Percentiles rank a stretch among this genome's conserved stretches.
Conservation (phyloP, 768 basidiomycete species). For the Lentinula lateritia region DNA sequence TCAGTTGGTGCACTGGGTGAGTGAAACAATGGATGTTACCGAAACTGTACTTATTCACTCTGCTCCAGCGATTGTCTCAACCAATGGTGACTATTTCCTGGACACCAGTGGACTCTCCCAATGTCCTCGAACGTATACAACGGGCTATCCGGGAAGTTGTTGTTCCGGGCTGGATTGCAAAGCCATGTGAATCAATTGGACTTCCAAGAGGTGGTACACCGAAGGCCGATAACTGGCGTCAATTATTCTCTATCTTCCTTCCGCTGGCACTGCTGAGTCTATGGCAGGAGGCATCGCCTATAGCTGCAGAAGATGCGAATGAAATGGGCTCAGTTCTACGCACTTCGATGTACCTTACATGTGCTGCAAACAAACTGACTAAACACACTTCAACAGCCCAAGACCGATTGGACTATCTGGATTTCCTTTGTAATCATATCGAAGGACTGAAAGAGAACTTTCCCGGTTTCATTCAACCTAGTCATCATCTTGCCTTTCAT, state of each 20-base stretch:
- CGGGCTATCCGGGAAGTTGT: background rate
- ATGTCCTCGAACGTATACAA: background rate
- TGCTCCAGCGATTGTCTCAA: background rate
- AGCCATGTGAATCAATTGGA: conserved; percentile 9
- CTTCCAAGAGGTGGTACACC: conserved; percentile 13
- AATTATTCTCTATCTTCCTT: conserved; percentile 11
- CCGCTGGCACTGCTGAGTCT: conserved; percentile 17
- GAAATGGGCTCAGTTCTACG: background rate
- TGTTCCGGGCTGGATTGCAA: conserved; percentile 1
- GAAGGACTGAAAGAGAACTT: conserved; percentile 5
- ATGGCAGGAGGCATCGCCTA: conserved; percentile 8
- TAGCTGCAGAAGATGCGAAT: background rate
- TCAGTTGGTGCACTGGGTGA: background rate
- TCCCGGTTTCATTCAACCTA: conserved; percentile 8
- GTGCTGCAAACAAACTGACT: background rate
- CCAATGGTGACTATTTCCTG: background rate
- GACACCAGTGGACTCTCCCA: background rate
- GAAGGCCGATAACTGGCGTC: conserved; percentile 21
- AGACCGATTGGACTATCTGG: background rate
- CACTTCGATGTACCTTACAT: background rate
- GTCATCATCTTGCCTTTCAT: conserved; percentile 10
- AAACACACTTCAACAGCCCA: background rate
- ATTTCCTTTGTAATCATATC: conserved; percentile 7
- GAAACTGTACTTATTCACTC: background rate
- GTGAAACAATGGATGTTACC: background rate